These are phyloP conservation scores for Agrocybe chaxingu DNA, from an alignment of 768 basidiomycete species.

Conservation along the genomic window DNA sequence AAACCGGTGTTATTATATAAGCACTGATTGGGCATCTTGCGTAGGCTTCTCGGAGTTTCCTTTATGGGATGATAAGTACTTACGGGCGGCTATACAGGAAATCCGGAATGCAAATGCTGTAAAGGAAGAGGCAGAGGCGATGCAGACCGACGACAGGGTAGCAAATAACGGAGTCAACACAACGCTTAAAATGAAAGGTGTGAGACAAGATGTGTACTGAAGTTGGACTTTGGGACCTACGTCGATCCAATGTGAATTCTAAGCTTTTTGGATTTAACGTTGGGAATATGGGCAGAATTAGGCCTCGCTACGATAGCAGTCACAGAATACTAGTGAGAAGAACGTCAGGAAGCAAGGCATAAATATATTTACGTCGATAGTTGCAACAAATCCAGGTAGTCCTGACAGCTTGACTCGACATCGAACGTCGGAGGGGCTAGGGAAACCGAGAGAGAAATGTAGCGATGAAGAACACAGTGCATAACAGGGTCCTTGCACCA, in stretches of 20 bases:
- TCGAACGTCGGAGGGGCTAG: constrained; percentile 65
- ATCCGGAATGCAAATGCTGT: constrained; percentile 31
- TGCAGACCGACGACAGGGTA: constrained; percentile 61
- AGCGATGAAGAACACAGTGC: constrained; percentile 49
- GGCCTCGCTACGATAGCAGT: constrained; percentile 50
- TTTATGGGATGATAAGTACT: too few relatives aligned
- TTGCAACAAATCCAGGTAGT: constrained; percentile 69
- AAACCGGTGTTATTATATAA: too few relatives aligned
- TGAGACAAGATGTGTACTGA: constrained; percentile 2
- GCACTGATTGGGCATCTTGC: too few relatives aligned
- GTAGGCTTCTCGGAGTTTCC: too few relatives aligned
- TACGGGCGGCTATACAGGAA: constrained; percentile 18
- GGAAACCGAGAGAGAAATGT: constrained; percentile 54
- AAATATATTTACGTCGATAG: constrained; percentile 40
- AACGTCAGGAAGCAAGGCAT: background rate
- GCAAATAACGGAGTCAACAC: constrained; percentile 64
- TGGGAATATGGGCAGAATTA: constrained; percentile 35
- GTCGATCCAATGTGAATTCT: constrained; percentile 48
- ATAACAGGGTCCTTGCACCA: constrained; percentile 51
- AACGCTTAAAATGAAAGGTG: constrained; percentile 29
- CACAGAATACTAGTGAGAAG: constrained; percentile 48
- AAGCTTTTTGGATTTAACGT: constrained; percentile 51
- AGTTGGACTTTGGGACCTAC: constrained; percentile 33
- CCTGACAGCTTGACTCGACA: constrained; percentile 55
- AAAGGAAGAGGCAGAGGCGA: constrained; percentile 48